Base-by-base conservation (phyloP, 768 basidiomycete species). In the Coprinellus micaceus region DNA sequence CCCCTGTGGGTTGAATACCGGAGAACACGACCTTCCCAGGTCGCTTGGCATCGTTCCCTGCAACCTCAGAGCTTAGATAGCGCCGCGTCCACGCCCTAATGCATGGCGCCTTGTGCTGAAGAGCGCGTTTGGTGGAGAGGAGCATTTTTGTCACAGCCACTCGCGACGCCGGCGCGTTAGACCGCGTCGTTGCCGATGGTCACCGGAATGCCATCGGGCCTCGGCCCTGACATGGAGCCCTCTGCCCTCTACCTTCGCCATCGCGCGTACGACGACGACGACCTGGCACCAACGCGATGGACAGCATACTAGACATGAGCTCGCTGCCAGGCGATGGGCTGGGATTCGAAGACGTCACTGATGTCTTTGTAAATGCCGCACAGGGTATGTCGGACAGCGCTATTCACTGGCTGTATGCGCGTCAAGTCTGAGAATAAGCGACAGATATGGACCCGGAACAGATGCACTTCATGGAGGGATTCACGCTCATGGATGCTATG, bases 1-100 rank as follows among this genome's bases (percentile, higher is more conserved):
- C 83, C 0, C 94, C 91, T 1, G 95, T 95, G 0, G 95, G 95
- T 66, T 96, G 95, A 28, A 98, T 96, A 3, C 94, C 95, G 12
- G 91, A 93, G 68, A 98, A 89, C 36, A 95, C 74, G 47, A 85
- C 28, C n/a, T 28, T 25, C 15, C 21, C 76, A 13, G 82, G 74
- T 43, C 54, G 46, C 49, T 53, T 41, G 7, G 17, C 40, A 28
- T 57, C 45, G 30, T 54, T 44, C 15, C 24, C n/a, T 12, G 36
- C n/a, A 28, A 13, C 50, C 17, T n/a, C 12, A 37, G 50, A 12
- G 25, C 50, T 52, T 19, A 52, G 24, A 22, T 52, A 40, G 15
- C 50, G 12, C 17, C 47, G 24, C 15, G 47, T 49, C 28, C 24
- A 49, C 21, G 26, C 26, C 45, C 50, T 26, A 46, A 45, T 46